Evolutionary conservation across 225 moss, liverwort and hornwort species (phyloP), one percentile per base, ranked within the genome.

Genomic region (Bryoerythrophyllum caledonicum): DNA sequence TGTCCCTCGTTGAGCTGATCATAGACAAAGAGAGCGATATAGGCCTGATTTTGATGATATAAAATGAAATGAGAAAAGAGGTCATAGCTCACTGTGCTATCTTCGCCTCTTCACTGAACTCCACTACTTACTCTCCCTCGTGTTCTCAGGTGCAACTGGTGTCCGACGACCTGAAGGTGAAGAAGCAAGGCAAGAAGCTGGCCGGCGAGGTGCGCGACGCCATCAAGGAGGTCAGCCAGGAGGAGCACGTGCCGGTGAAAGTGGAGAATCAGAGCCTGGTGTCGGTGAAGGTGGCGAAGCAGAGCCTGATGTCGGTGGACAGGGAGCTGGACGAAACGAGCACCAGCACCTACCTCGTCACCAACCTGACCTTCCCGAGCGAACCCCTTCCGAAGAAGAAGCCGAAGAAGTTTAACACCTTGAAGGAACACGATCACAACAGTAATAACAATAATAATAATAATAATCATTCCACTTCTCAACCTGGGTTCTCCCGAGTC

Each of bases 71-170:
- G n/a, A n/a, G n/a, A n/a, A n/a, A 10, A 1, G 10, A 10, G 41
- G 10, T 11, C 9, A 41, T 1, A 41, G 8, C 41, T 41, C 10
- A 10, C 32, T 32, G 32, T 41, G 9, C 10, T 41, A 10, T 10
- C 11, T 12, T 41, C 8, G 12, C 41, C 41, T 44, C 40, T 41
- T 43, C 34, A 34, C 5, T 5, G 5, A 34, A 34, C 38, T 15
- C 46, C 46, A 46, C 5, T 46, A 46, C 46, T 9, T 38, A 27
- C 34, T 83, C 20, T 8, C 4, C 59, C 16, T 53, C 65, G 68
- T 43, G 10, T 67, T 61, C 4, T 30, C 70, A 88, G 88, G 88
- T 88, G 78, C 75, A 80, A 44, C 20, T 88, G 76, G 80, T 88
- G 30, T 85, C 85, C 15, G 85, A 88, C n/a, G 80, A 85, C 35